A percentile compares a stretch with the other conserved stretches of the same genome.
These are phyloP conservation scores for Parmelia sp. DNA, from an alignment of 495 filamentous ascomycete species.

Conservation along the genomic window DNA sequence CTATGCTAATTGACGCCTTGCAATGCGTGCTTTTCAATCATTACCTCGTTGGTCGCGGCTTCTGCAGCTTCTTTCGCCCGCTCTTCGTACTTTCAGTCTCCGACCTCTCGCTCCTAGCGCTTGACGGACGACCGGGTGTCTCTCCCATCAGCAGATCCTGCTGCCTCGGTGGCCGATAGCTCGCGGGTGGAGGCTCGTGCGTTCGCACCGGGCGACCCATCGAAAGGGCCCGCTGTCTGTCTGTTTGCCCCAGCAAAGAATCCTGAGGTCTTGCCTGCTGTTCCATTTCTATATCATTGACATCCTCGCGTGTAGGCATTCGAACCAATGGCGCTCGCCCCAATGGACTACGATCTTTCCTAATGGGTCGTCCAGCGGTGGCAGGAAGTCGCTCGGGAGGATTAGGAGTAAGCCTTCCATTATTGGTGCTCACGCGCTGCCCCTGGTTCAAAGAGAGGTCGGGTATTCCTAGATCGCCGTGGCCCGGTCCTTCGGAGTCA, in stretches of 20 bases:
- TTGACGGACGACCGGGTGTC: slow-evolving; percentile 6
- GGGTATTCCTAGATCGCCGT: slow-evolving; percentile 6
- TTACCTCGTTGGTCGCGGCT: slow-evolving; percentile 14
- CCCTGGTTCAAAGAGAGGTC: background rate
- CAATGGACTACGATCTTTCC: slow-evolving; percentile 8
- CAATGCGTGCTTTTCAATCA: background rate
- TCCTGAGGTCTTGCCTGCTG: slow-evolving; percentile 4
- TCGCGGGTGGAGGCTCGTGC: slow-evolving; percentile 14
- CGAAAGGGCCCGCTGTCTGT: slow-evolving; percentile 3
- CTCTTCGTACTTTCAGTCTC: slow-evolving; percentile 10
- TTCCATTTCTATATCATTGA: slow-evolving; percentile 10
- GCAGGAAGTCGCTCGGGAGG: background rate
- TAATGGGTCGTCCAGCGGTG: background rate
- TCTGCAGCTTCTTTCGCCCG: slow-evolving; percentile 9
- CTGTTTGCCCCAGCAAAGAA: background rate
- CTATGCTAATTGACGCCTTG: slow-evolving; percentile 1
- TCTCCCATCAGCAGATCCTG: slow-evolving; percentile 7
- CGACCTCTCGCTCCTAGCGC: slow-evolving; percentile 4
- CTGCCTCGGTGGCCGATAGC: slow-evolving; percentile 14
- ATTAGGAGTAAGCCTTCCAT: background rate
- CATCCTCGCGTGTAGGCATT: slow-evolving; percentile 6
- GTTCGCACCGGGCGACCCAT: slow-evolving; percentile 6
- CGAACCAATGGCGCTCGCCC: slow-evolving; percentile 15
- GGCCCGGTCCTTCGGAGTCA: background rate
- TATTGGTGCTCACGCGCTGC: background rate